Base-by-base conservation (phyloP, 179 eudicot species). In the Drosera spatulata region DNA sequence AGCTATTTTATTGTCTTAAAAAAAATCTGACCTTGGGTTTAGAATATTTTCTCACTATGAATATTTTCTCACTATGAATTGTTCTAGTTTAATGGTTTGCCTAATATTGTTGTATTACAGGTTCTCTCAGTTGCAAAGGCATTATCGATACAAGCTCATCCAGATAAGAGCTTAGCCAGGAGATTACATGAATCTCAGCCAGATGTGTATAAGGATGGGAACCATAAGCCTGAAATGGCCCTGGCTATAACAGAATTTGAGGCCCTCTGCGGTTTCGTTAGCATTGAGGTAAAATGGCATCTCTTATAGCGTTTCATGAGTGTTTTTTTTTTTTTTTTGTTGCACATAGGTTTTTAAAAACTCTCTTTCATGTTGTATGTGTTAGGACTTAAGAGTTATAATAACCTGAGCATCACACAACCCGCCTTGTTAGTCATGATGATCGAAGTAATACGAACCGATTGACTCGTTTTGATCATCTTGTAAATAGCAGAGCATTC, bases 211-310 rank as follows among this genome's bases (percentile, higher is more conserved):
- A 91, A 84, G 66, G 95, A 88, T 73, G 86, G 13, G 13, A 91
- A 84, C 70, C 98, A 91, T 75, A 91, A 91, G 79, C 96, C 98
- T 33, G 98, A 91, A 71, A 84, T 91, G 96, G 95, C 91, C 74
- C 58, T 91, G 71, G 98, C 98, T 40, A 54, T 91, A 38, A 88
- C 98, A 2, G 81, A 88, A 56, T 91, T 91, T 56, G 87, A 91
- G 84, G 94, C 93, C 60, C 75, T 91, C 41, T 85, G 87, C 61
- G 98, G 98, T 12, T 88, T 91, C 73, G 69, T 86, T 9, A 66
- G 73, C 58, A 70, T 79, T 2, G 69, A 91, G 96, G 98, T 91
- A 69, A 63, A 61, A 45, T 45, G 39, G 54, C 38, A 47, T 3
- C 42, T 61, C 33, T 22, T 22, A 22, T 22, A 22, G 33, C 33